These are phyloP conservation scores for Umbellularia californica DNA, from an alignment of 164 flowering plant genomes.

Conservation along the genomic window DNA sequence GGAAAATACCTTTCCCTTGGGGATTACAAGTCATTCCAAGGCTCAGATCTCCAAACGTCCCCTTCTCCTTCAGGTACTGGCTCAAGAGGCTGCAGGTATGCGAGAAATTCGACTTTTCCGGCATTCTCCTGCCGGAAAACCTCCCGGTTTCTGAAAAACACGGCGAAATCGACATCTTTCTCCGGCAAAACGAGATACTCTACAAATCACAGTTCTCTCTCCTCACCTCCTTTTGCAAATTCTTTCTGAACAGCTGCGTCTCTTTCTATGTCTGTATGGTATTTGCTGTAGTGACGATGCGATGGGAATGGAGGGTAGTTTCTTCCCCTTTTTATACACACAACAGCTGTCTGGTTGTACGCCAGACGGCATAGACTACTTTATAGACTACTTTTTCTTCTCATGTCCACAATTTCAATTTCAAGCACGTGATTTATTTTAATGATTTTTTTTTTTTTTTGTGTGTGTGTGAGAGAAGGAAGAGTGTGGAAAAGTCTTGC, in stretches of 20 bases:
- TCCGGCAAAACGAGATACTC: not conserved
- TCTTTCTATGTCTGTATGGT: not conserved
- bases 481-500: too few relatives aligned
- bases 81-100: slow-evolving; percentile 60
- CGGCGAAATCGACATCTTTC: slow-evolving; percentile 32
- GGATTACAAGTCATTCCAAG: slow-evolving; percentile 31
- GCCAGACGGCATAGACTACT: not conserved
- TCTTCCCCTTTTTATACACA: not conserved
- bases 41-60: slow-evolving; percentile 47
- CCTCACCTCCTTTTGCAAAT: not conserved
- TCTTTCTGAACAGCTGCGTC: not conserved
- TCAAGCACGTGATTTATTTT: not conserved
- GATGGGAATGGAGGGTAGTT: too few relatives aligned
- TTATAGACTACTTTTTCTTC: not conserved
- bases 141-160: slow-evolving; percentile 25
- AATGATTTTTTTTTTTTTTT: too few relatives aligned
- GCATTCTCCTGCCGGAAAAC: slow-evolving; percentile 18
- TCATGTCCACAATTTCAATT: not conserved
- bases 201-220: not conserved
- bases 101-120: slow-evolving; percentile 47
- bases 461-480: too few relatives aligned
- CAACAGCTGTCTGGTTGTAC: not conserved
- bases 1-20: not conserved
- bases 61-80: slow-evolving; percentile 66
- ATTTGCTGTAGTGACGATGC: too few relatives aligned